Conservation (phyloP, 768 basidiomycete genomes). For the Phylloporus rhodoxanthus region DNA sequence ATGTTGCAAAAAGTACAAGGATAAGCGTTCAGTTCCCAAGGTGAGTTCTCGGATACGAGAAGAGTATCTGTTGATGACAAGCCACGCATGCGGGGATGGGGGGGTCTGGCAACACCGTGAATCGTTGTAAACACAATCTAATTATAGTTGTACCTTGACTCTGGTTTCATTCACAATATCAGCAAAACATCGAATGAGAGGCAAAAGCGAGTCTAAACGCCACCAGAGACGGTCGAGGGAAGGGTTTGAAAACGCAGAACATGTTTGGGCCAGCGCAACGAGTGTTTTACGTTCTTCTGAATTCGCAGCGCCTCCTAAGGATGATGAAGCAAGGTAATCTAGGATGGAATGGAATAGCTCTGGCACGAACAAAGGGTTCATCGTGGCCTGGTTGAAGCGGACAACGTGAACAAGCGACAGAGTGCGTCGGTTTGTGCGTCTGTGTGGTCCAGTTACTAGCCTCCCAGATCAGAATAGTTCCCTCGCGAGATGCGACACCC, state of each 20-base stretch:
- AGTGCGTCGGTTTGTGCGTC: no score
- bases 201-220: not conserved
- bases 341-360: not conserved
- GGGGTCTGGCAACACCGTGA: not conserved
- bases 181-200: not conserved
- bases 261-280: not conserved
- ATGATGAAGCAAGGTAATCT: not conserved
- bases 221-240: conserved; percentile 6
- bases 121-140: no score
- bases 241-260: conserved; percentile 1
- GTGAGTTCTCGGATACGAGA: not conserved
- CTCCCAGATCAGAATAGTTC: no score
- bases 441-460: no score
- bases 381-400: no score
- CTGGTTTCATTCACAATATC: not conserved
- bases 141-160: not conserved
- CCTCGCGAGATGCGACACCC: no score
- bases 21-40: not conserved
- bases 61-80: not conserved
- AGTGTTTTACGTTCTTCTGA: not conserved
- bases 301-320: not conserved
- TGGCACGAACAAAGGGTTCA: not conserved
- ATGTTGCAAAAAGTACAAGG: not conserved
- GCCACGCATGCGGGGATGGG: not conserved
- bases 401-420: no score